A percentile compares a stretch with the other conserved stretches of the same genome.
phyloP scores from a whole-genome alignment of 2,329 filamentous ascomycete genomes.

The Fusarium palustre region DNA sequence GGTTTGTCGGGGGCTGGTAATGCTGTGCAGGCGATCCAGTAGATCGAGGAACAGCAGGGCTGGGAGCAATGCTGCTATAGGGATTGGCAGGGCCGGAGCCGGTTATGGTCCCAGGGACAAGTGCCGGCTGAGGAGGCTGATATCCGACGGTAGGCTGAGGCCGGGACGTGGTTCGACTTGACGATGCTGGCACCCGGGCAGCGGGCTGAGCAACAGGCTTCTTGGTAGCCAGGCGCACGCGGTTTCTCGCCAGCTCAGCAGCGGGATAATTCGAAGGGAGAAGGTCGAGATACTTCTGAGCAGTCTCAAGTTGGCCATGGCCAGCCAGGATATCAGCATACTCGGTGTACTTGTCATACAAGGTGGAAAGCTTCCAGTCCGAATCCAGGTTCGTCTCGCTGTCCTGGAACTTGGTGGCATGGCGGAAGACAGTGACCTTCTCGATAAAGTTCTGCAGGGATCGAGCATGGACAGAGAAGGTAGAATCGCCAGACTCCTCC shows the following conservation, averaged over 20 bases:
- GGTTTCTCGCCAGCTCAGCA: constrained; percentile 86
- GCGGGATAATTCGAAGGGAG: constrained; percentile 85
- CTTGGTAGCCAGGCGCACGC: constrained; percentile 85
- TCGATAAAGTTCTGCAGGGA: constrained; percentile 94
- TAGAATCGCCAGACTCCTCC: constrained; percentile 76
- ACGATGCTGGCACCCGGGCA: constrained; percentile 45
- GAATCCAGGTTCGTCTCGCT: constrained; percentile 75
- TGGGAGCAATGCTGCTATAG: constrained; percentile 58
- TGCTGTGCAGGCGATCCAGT: constrained; percentile 47
- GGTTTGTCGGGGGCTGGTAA: constrained; percentile 55
- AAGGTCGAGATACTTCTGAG: constrained; percentile 91
- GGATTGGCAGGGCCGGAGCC: constrained; percentile 47
- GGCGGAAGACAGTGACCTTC: constrained; percentile 96
- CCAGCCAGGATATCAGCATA: constrained; percentile 95
- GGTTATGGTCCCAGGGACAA: constrained; percentile 39
- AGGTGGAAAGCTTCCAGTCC: constrained; percentile 86
- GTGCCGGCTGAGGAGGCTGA: constrained; percentile 58
- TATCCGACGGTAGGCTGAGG: constrained; percentile 59
- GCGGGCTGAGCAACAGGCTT: constrained; percentile 49
- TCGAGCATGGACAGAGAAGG: constrained; percentile 90
- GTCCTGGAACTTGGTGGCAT: constrained; percentile 93
- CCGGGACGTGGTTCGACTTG: constrained; percentile 55
- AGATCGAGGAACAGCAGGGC: constrained; percentile 39
- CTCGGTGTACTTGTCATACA: constrained; percentile 97
- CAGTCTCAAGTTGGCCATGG: constrained; percentile 86